Base-by-base conservation (phyloP, 306 rosid genomes). In the Sesbania bispinosa region DNA sequence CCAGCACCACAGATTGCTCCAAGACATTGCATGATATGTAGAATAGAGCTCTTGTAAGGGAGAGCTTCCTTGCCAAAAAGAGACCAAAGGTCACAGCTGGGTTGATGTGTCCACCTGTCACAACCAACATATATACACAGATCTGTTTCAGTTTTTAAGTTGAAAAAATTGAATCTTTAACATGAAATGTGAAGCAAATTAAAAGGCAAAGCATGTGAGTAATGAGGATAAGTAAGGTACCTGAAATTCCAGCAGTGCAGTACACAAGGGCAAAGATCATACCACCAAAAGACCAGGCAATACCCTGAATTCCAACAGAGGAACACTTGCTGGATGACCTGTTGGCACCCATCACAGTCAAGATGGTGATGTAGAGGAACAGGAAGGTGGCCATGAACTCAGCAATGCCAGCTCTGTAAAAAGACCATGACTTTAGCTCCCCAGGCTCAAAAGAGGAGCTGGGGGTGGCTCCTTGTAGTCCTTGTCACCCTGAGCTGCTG, bases 261-360 rank as follows among this genome's bases (percentile, higher is more conserved):
- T 92, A 92, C 5, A 92, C 98, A 46, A 92, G 98, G 10, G 98
- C 96, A 64, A 92, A 92, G 73, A 92, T 92, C 95, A 88, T 88
- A 30, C 98, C 96, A 50, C 98, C 98, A 84, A 92, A 89, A 41
- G 98, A 87, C 98, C 98, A 92, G n/a, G 98, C 98, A 64, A 92
- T 92, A 1, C 98, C 98, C 43, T 92, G 98, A 71, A 83, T 74
- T 32, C 98, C 96, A 24, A 92, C 98, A 79, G 89, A 66, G 33
- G 81, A 20, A 66, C 98, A 92, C 74, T 76, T 89, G 66, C 11
- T 7, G 1, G 81, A 19, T 4, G 85, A 48, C 50, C 75, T 86
- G 18, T 21, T 60, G 9, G 83, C 90, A 38, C 98, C 96, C 92
- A 89, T 92, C 0, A 89, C 98, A 64, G 98, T 92, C 65, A 89